These are phyloP conservation scores for Hypoxylon sp. DNA, from an alignment of 2,329 filamentous ascomycete species.

Conservation along the genomic window DNA sequence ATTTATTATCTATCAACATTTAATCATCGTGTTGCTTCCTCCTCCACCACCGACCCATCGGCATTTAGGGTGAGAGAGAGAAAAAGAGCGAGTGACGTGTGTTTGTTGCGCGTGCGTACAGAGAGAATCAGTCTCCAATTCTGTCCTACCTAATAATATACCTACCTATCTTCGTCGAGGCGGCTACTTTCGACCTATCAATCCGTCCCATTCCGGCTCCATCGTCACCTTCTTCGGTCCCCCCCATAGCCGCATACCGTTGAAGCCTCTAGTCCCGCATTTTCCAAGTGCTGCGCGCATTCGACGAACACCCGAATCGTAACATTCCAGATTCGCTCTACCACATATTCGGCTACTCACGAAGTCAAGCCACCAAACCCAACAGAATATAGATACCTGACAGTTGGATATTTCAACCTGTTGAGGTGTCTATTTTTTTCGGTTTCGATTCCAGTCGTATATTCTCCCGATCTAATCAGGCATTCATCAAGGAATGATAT, in stretches of 20 bases:
- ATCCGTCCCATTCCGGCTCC: slow-evolving; percentile 8
- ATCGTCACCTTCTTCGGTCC: slow-evolving; percentile 14
- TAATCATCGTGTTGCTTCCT: no score
- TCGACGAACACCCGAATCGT: slow-evolving; percentile 15
- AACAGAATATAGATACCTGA: background rate
- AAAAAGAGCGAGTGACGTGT: slow-evolving; percentile 21
- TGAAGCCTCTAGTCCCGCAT: slow-evolving; percentile 18
- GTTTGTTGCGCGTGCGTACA: slow-evolving; percentile 8
- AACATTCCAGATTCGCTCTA: slow-evolving; percentile 25
- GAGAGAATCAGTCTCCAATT: no score
- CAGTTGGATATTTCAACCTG: background rate
- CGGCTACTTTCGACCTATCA: slow-evolving; percentile 8
- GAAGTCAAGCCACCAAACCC: slow-evolving; percentile 9
- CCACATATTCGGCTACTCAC: background rate
- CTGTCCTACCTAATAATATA: slow-evolving; percentile 17
- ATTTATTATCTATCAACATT: no score
- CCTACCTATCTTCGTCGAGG: background rate
- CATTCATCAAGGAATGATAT: slow-evolving; percentile 38
- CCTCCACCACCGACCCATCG: no score
- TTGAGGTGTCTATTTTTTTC: slow-evolving; percentile 3
- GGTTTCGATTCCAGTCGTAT: slow-evolving; percentile 1
- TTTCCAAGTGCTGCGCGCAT: slow-evolving; percentile 21
- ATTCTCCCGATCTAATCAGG: background rate
- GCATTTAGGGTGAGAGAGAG: no score
- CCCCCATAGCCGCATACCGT: slow-evolving; percentile 11